phyloP scores from a whole-genome alignment of 805 yeast genomes.

The Lipomyces orientalis region DNA sequence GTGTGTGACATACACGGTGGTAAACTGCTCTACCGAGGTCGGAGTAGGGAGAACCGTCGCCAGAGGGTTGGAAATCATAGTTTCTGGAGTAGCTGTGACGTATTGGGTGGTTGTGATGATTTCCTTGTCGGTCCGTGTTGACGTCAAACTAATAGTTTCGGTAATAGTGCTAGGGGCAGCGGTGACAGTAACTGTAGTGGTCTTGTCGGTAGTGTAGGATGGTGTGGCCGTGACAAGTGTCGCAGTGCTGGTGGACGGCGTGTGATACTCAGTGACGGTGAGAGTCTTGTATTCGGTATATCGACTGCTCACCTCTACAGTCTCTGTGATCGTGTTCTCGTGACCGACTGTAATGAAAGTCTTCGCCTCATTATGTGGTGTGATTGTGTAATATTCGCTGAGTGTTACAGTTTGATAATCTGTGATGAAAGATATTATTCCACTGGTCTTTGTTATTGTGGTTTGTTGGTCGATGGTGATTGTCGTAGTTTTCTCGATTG shows the following conservation, averaged over 20 bases:
- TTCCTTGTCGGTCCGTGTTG: conserved; percentile 2
- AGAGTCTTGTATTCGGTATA: conserved; percentile 8
- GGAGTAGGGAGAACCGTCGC: conserved; percentile 6
- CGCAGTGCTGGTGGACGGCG: background rate
- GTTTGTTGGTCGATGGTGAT: conserved; percentile 9
- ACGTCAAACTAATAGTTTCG: conserved; percentile 9
- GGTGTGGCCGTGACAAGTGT: conserved; percentile 19
- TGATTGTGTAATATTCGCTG: background rate
- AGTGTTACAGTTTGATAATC: conserved; percentile 7
- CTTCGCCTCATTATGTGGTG: background rate
- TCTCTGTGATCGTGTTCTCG: conserved; percentile 8
- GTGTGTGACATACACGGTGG: conserved; percentile 7
- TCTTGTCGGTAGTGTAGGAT: conserved; percentile 1
- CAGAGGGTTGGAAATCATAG: background rate
- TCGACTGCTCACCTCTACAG: conserved; percentile 8
- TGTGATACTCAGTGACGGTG: background rate
- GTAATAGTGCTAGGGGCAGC: conserved; percentile 11
- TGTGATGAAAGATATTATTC: conserved; percentile 1
- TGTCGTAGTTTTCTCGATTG: conserved; percentile 9
- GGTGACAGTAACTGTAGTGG: conserved; percentile 5
- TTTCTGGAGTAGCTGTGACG: conserved; percentile 9
- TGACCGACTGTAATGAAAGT: conserved; percentile 6
- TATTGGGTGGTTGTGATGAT: conserved; percentile 15
- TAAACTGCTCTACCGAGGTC: conserved; percentile 8
- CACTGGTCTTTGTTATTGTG: conserved; percentile 11